phyloP scores from a whole-genome alignment of 306 rosid species.

The Ochetophila trinervis region DNA sequence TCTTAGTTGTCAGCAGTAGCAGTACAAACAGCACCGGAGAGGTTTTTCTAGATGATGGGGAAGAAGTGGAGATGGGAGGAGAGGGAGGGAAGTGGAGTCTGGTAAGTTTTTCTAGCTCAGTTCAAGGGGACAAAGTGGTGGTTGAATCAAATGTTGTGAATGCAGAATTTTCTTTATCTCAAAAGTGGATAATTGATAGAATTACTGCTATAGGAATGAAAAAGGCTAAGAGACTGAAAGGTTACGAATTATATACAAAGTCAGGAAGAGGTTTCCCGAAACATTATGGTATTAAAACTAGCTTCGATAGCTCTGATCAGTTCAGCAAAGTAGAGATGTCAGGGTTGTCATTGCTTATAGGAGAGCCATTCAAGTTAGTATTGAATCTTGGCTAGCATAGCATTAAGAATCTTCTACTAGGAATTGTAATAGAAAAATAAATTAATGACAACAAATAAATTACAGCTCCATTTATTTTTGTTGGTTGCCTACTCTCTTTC shows the following conservation, averaged over 20 bases:
- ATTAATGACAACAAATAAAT: too few species aligned
- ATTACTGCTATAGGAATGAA: conserved; percentile 61
- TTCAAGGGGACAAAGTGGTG: conserved; percentile 11
- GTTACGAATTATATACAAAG: conserved; percentile 22
- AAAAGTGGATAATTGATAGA: conserved; percentile 56
- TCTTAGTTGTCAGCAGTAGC: conserved; percentile 48
- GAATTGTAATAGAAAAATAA: too few species aligned
- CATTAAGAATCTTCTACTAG: too few species aligned
- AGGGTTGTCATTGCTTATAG: conserved; percentile 49
- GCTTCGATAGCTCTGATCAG: conserved; percentile 25
- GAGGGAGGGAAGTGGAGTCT: conserved; percentile 57
- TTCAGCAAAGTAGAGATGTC: conserved; percentile 42
- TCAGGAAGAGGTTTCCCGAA: conserved; percentile 24
- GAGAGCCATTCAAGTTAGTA: conserved; percentile 56
- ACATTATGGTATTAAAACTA: conserved; percentile 24
- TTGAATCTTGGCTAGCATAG: conserved; percentile 4
- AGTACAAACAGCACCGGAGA: conserved; percentile 46
- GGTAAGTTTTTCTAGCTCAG: conserved; percentile 40
- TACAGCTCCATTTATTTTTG: too few species aligned
- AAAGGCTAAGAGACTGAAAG: conserved; percentile 23
- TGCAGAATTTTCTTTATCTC: conserved; percentile 53
- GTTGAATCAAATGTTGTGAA: conserved; percentile 53
- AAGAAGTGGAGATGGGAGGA: conserved; percentile 48
- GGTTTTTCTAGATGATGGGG: conserved; percentile 80
- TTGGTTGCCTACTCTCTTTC: too few species aligned